These are phyloP conservation scores for Breviolum minutum DNA, from an alignment of 73 alveolate genomes.

Conservation along the genomic window DNA sequence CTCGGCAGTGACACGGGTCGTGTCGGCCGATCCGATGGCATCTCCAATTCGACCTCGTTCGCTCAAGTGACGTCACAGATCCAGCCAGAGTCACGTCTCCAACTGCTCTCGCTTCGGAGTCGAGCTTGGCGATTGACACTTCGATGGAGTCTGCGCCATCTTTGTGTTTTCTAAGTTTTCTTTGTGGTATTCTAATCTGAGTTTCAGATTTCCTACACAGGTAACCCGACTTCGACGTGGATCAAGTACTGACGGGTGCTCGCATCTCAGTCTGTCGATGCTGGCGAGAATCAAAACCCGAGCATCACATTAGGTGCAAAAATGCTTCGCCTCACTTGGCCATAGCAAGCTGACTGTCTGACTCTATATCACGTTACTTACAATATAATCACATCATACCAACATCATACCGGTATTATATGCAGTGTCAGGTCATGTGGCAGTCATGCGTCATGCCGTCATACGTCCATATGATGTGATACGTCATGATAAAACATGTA, in stretches of 20 bases:
- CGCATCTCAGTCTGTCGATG: not conserved
- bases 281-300: not conserved
- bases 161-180: too few species aligned
- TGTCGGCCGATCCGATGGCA: not conserved
- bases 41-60: not conserved
- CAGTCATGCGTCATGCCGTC: too few species aligned
- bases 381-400: too few species aligned
- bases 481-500: too few species aligned
- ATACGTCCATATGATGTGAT: too few species aligned
- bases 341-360: too few species aligned
- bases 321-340: too few species aligned
- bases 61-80: constrained; percentile 29
- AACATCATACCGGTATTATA: too few species aligned
- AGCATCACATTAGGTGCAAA: not conserved
- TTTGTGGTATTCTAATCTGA: not conserved
- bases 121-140: not conserved
- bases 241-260: constrained; percentile 3
- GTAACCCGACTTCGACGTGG: not conserved
- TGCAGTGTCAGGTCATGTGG: too few species aligned
- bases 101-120: constrained; percentile 6
- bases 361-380: too few species aligned
- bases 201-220: not conserved
- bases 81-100: constrained; percentile 37
- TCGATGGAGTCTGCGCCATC: too few species aligned
- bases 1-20: too few species aligned